These are phyloP conservation scores for Salvia hispanica DNA, from an alignment of 257 asterid genomes.

Conservation along the genomic window DNA sequence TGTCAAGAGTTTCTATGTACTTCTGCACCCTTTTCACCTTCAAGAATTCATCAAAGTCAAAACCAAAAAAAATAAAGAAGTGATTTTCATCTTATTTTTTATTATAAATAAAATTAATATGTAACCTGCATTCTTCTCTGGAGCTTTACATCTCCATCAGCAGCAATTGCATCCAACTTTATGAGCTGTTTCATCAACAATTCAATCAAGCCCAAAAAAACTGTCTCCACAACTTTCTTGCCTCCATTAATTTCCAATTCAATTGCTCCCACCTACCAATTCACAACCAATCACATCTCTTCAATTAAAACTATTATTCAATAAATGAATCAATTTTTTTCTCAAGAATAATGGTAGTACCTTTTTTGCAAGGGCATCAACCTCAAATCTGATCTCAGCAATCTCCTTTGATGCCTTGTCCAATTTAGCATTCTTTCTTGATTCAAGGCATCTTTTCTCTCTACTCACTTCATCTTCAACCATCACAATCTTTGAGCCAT, in stretches of 20 bases:
- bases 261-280: conserved; percentile 60
- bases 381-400: conserved; percentile 59
- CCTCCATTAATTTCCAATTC: conserved; percentile 77
- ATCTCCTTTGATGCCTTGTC: conserved; percentile 70
- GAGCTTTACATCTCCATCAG: conserved; percentile 85
- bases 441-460: conserved; percentile 55
- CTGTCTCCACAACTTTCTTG: conserved; percentile 69
- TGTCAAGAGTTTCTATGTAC: conserved; percentile 77
- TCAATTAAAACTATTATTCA: background rate
- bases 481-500: conserved; percentile 67
- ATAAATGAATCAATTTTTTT: background rate
- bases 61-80: background rate
- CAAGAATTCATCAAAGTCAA: conserved; percentile 11
- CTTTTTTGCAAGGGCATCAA: conserved; percentile 80
- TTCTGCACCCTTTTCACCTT: conserved; percentile 94
- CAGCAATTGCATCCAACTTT: conserved; percentile 77
- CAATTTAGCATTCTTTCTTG: conserved; percentile 53
- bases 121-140: conserved; percentile 92
- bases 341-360: conserved; percentile 33
- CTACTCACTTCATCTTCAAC: conserved; percentile 70
- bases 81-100: background rate
- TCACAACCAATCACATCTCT: conserved; percentile 18
- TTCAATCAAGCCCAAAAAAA: conserved; percentile 65
- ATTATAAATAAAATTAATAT: background rate
- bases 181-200: conserved; percentile 79